Percentiles rank a stretch among this genome's conserved stretches.
phyloP scores from a whole-genome alignment of 2,329 filamentous ascomycete genomes.

The Colletotrichum somersetense region DNA sequence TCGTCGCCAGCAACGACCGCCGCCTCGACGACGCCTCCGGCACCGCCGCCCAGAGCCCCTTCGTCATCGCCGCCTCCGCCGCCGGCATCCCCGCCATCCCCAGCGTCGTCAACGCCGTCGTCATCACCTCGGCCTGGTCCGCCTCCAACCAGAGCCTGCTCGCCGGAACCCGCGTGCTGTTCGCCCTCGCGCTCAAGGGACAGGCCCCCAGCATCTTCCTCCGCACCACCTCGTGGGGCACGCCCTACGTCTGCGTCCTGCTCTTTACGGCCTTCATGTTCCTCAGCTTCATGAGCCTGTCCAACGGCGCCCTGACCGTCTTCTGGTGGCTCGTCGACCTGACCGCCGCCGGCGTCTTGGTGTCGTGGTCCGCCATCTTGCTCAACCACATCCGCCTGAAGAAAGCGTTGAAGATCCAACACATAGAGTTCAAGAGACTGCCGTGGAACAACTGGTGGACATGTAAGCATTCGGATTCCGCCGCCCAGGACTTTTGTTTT shows the following conservation, averaged over 20 bases:
- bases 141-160: constrained; percentile 68
- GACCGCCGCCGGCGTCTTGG: constrained; percentile 64
- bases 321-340: constrained; percentile 72
- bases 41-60: constrained; percentile 62
- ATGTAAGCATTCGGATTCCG: constrained; percentile 55
- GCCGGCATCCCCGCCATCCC: constrained; percentile 66
- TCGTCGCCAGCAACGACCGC: constrained; percentile 65
- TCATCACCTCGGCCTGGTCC: constrained; percentile 64
- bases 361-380: constrained; percentile 66
- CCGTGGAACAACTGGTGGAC: constrained; percentile 76
- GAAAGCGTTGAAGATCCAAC: constrained; percentile 60
- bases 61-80: constrained; percentile 64
- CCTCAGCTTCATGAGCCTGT: constrained; percentile 72
- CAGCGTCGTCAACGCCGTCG: constrained; percentile 67
- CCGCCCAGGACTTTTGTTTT: too few species aligned
- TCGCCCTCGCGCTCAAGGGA: constrained; percentile 65
- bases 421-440: constrained; percentile 61
- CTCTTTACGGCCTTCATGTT: constrained; percentile 69
- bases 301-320: constrained; percentile 68
- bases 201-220: constrained; percentile 65
- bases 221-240: constrained; percentile 34
- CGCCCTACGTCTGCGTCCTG: constrained; percentile 53
- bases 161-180: constrained; percentile 66
- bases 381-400: constrained; percentile 71
- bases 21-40: constrained; percentile 63